Conservation (phyloP, 108 stramenopile species). For the Skeletonema marinoi region DNA sequence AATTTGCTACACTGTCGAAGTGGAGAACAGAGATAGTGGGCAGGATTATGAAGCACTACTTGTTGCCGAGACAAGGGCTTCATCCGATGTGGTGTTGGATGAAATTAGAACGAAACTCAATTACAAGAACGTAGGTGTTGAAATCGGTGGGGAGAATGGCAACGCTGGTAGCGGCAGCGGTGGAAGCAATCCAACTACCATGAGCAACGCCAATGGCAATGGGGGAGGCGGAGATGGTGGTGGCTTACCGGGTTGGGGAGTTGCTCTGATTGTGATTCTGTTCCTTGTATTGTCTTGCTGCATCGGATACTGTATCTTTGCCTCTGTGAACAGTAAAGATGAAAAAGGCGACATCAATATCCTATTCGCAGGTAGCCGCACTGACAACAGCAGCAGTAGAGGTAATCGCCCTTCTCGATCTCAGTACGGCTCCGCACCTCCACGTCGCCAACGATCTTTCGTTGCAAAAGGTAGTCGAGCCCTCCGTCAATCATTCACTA, state of each 20-base stretch:
- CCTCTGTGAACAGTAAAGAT: constrained; percentile 2
- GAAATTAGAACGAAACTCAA: no score
- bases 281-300: constrained; percentile 18
- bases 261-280: constrained; percentile 37
- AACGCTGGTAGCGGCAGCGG: no score
- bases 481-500: not conserved
- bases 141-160: no score
- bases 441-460: not conserved
- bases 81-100: not conserved
- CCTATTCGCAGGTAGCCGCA: constrained; percentile 20
- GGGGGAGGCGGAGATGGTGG: not conserved
- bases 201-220: no score
- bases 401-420: not conserved
- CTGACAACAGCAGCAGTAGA: not conserved
- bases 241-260: constrained; percentile 39
- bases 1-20: not conserved
- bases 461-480: not conserved
- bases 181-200: no score
- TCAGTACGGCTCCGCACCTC: not conserved
- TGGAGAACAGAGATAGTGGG: not conserved
- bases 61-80: not conserved
- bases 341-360: constrained; percentile 21
- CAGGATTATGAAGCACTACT: not conserved
- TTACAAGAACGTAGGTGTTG: no score
- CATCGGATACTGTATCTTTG: constrained; percentile 27